Conservation (phyloP, 2,329 filamentous ascomycete species). For the Hymenoscyphus fructigenus region DNA sequence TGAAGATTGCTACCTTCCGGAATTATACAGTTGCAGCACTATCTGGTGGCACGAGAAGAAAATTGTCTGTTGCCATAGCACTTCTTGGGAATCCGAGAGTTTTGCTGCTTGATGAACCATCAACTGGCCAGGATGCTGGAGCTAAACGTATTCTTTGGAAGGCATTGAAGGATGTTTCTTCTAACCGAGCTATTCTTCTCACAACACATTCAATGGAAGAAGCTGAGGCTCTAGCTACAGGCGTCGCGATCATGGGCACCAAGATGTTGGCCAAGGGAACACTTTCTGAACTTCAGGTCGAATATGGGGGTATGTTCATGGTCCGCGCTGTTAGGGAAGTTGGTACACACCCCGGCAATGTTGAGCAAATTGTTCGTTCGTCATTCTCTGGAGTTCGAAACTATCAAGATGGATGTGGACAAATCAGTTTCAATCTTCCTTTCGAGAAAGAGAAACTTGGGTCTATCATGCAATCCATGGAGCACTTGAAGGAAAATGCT, state of each 20-base stretch:
- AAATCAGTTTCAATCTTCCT: constrained; percentile 27
- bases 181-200: constrained; percentile 36
- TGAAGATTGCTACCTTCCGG: constrained; percentile 33
- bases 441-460: constrained; percentile 26
- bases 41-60: constrained; percentile 36
- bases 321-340: constrained; percentile 22
- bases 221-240: constrained; percentile 38
- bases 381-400: constrained; percentile 22
- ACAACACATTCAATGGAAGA: constrained; percentile 42
- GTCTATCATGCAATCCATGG: constrained; percentile 28
- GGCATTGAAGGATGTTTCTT: constrained; percentile 31
- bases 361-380: constrained; percentile 18
- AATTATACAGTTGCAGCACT: constrained; percentile 32
- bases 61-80: constrained; percentile 37
- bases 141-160: constrained; percentile 40
- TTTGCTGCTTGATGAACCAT: constrained; percentile 37
- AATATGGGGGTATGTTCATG: constrained; percentile 25
- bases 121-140: constrained; percentile 37
- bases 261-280: constrained; percentile 36
- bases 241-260: constrained; percentile 38
- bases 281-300: constrained; percentile 23
- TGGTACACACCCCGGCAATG: constrained; percentile 9
- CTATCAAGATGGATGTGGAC: constrained; percentile 29
- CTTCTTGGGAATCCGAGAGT: constrained; percentile 36
- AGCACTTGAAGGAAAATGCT: constrained; percentile 25